Conservation (phyloP, 1,284 basidiomycete species). For the Athelia psychrophila region DNA sequence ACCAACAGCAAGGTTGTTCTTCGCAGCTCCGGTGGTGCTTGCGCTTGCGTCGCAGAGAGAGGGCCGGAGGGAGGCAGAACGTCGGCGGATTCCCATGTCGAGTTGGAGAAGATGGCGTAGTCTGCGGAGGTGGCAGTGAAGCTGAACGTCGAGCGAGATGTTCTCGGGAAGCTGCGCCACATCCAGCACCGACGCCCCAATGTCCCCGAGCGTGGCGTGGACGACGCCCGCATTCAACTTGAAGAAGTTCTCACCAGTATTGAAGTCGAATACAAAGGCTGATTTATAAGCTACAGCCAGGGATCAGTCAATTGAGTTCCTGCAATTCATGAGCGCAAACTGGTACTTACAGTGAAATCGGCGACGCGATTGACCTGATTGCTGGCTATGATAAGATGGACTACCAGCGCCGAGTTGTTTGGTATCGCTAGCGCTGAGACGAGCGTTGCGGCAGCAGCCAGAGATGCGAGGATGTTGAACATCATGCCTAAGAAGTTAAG, state of each 20-base stretch:
- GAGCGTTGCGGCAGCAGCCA: neutral
- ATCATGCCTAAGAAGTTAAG: neutral
- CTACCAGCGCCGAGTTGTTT: neutral
- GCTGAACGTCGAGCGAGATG: neutral
- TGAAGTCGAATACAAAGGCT: neutral
- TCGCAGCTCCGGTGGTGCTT: too few relatives aligned
- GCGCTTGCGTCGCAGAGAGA: too few relatives aligned
- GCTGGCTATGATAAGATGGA: neutral
- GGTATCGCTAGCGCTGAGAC: neutral
- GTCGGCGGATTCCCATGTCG: neutral
- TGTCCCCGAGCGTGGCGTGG: neutral
- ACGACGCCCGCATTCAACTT: neutral
- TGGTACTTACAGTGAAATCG: neutral
- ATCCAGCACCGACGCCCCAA: neutral
- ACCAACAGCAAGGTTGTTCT: too few relatives aligned
- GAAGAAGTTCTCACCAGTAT: neutral
- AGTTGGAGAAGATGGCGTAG: slow-evolving; percentile 1
- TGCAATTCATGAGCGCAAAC: neutral
- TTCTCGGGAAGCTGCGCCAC: neutral
- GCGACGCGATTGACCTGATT: neutral
- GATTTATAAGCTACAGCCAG: neutral
- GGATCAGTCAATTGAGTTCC: neutral
- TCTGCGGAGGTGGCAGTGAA: neutral
- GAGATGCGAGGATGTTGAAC: neutral
- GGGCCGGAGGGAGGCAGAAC: too few relatives aligned